Percentiles rank a stretch among this genome's conserved stretches.
Evolutionary conservation across 768 basidiomycete genomes (phyloP).

Genomic region (Dioszegia crocea): DNA sequence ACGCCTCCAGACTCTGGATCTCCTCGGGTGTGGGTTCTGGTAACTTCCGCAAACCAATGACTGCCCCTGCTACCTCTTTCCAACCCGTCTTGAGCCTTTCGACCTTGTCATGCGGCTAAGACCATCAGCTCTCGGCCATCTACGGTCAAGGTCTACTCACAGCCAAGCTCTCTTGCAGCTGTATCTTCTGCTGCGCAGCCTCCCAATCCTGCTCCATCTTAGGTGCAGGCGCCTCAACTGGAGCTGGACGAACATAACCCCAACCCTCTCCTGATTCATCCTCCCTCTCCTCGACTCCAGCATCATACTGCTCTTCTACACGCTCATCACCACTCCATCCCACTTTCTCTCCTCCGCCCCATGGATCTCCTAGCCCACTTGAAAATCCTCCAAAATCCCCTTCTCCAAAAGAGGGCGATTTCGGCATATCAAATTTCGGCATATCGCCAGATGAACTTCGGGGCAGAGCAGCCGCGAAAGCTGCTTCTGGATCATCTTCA

Average conservation of each 20-base stretch:
- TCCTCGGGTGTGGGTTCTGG: slow-evolving; percentile 31
- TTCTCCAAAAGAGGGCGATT: slow-evolving; percentile 15
- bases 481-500: slow-evolving; percentile 8
- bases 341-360: slow-evolving; percentile 13
- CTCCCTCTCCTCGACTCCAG: slow-evolving; percentile 6
- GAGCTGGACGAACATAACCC: slow-evolving; percentile 6
- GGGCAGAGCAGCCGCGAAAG: slow-evolving; percentile 1
- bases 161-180: slow-evolving; percentile 31
- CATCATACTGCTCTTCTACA: not conserved
- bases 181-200: slow-evolving; percentile 35
- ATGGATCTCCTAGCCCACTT: slow-evolving; percentile 13
- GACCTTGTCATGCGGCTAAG: slow-evolving; percentile 33
- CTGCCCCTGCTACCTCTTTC: slow-evolving; percentile 25
- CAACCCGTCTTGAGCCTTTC: slow-evolving; percentile 22
- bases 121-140: not conserved
- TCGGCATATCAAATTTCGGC: slow-evolving; percentile 16
- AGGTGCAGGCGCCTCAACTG: not conserved
- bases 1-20: slow-evolving; percentile 15
- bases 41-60: slow-evolving; percentile 35
- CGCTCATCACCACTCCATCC: slow-evolving; percentile 3
- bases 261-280: slow-evolving; percentile 29
- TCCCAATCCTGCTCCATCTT: slow-evolving; percentile 45
- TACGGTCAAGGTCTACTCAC: slow-evolving; percentile 23
- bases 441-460: not conserved
- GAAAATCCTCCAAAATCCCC: slow-evolving; percentile 28